Evolutionary conservation across 2,329 filamentous ascomycete species (phyloP).

Genomic region (Ophiocordyceps camponoti-floridani): DNA sequence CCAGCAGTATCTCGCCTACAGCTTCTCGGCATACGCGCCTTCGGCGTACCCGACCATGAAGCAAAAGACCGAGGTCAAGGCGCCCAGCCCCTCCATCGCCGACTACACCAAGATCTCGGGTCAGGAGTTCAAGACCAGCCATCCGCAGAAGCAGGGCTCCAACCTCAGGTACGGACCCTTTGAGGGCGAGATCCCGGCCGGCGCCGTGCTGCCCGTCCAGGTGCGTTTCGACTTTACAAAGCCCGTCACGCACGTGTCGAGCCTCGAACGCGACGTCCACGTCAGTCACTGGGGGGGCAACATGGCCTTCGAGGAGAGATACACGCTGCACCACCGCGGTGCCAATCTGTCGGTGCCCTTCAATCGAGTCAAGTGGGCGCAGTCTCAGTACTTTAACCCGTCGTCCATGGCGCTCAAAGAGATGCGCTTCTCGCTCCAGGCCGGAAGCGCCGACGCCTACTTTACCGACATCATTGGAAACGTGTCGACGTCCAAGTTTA

Average conservation of each 20-base stretch:
- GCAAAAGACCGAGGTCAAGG: conserved; percentile 95
- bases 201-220: conserved; percentile 50
- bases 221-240: conserved; percentile 94
- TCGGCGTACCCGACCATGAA: conserved; percentile 75
- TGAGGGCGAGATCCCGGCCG: conserved; percentile 54
- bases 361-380: conserved; percentile 59
- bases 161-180: conserved; percentile 88
- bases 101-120: conserved; percentile 66
- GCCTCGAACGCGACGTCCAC: conserved; percentile 79
- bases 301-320: conserved; percentile 83
- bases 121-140: conserved; percentile 39
- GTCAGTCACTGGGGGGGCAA: conserved; percentile 98
- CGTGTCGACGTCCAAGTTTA: conserved; percentile 82
- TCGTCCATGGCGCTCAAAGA: conserved; percentile 63
- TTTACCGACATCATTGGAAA: conserved; percentile 95
- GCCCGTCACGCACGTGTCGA: conserved; percentile 62
- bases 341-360: conserved; percentile 61
- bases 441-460: conserved; percentile 74
- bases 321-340: conserved; percentile 72
- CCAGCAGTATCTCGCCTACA: conserved; percentile 71
- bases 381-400: conserved; percentile 59
- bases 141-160: conserved; percentile 65
- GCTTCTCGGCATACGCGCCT: conserved; percentile 69
- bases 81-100: conserved; percentile 58
- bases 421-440: conserved; percentile 59